phyloP scores from a whole-genome alignment of 495 filamentous ascomycete species.

The Sporormia fimetaria region DNA sequence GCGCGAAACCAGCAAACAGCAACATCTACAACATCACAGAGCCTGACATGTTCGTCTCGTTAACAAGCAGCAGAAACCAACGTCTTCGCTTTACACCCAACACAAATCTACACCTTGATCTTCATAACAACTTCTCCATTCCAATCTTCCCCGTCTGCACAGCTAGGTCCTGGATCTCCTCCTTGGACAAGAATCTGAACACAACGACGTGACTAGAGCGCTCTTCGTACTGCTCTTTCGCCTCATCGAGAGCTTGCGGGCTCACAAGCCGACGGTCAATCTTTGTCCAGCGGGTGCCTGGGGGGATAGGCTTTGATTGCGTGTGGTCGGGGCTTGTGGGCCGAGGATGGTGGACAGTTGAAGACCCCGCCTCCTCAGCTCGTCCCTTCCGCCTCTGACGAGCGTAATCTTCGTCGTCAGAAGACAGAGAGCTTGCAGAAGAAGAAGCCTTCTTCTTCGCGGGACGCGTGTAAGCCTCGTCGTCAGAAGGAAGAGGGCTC shows the following conservation, averaged over 20 bases:
- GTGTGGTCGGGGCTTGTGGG: constrained; percentile 2
- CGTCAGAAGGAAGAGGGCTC: too few species aligned
- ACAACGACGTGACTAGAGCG: constrained; percentile 67
- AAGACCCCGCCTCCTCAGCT: too few species aligned
- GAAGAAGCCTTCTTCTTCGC: too few species aligned
- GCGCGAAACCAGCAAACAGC: too few species aligned
- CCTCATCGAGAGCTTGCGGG: constrained; percentile 56
- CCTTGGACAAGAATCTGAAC: constrained; percentile 57
- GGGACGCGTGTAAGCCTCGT: too few species aligned
- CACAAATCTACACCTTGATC: neutral
- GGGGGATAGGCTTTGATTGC: constrained; percentile 38
- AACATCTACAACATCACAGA: too few species aligned
- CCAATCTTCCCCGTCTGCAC: constrained; percentile 53
- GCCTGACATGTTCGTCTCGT: too few species aligned
- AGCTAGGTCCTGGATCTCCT: constrained; percentile 65
- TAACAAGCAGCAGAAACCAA: too few species aligned
- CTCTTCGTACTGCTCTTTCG: constrained; percentile 63
- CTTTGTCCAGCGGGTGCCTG: constrained; percentile 69
- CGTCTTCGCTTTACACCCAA: too few species aligned
- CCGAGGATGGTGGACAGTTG: constrained; percentile 2
- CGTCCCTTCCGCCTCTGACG: too few species aligned
- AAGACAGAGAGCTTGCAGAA: too few species aligned
- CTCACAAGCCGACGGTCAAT: constrained; percentile 66
- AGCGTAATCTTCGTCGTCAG: neutral
- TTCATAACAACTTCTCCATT: neutral